Evolutionary conservation across 208 protist genomes (phyloP), one percentile per base, ranked within the genome.

Genomic region (Sergeia podlipaevii): DNA sequence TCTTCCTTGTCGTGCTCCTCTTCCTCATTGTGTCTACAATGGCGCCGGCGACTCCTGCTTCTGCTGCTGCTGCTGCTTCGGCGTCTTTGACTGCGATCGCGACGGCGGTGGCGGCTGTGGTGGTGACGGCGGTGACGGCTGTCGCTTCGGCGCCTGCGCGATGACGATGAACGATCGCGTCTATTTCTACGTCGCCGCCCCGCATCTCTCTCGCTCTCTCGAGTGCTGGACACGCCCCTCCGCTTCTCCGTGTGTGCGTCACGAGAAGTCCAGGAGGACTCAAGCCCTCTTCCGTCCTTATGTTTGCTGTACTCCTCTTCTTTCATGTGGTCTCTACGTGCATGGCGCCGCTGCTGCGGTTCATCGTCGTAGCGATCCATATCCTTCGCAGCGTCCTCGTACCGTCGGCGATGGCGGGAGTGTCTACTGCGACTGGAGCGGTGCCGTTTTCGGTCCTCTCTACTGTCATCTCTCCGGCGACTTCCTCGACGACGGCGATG

Each of bases 31-130:
- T 21, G 17, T 42, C 51, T 21, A 29, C 43, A 10, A 36, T 55
- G 34, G 41, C 46, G 47, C n/a, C 33, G 44, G 26, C 24, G 39
- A 51, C 20, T 55, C 37, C 51, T 58, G 18, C 5, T 23, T 24
- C 27, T 50, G 3, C 36, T 55, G 43, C 32, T 50, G 42, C n/a
- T 54, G 55, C 17, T n/a, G n/a, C n/a, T n/a, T n/a, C n/a, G n/a
- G n/a, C n/a, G n/a, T n/a, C n/a, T n/a, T n/a, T n/a, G n/a, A n/a
- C n/a, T n/a, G n/a, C n/a, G n/a, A n/a, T n/a, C n/a, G n/a, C n/a
- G n/a, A n/a, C 33, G 50, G 49, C 37, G 56, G 36, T 60, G 53
- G 29, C 46, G 20, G 24, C 23, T 43, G 30, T 46, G 29, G 43
- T 33, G 29, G 17, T 37, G 18, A 3, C 52, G 2, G 33, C 28